Evolutionary conservation across 2,329 filamentous ascomycete genomes (phyloP), one percentile per base, ranked within the genome.

Genomic region (Exophiala viscosa): DNA sequence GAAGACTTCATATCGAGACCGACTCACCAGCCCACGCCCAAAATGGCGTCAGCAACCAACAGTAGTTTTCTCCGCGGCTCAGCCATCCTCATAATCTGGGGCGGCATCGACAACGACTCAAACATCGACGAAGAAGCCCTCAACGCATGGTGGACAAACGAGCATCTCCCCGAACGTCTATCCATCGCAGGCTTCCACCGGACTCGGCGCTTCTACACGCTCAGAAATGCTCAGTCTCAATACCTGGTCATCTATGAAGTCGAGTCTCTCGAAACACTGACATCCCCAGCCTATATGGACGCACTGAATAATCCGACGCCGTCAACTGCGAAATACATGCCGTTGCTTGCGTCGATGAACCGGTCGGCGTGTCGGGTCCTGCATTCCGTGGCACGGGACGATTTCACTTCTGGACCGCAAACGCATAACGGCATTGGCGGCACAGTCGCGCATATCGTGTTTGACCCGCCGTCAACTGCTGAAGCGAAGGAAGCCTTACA

Each of bases 281-380:
- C 53, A 1, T 55, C 53, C 2, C 34, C 33, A 1, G 36, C 28
- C 4, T 55, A 55, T 41, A 55, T 55, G 48, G n/a, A 31, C 7
- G 53, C 53, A 17, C 48, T 55, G 17, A 48, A 55, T 34, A 55
- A 48, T 36, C 53, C 53, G 13, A 55, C 52, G 3, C 86, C 1
- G 83, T 89, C 64, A 69, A 77, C 1, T 89, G 96, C 56, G 82
- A 95, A 45, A 73, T 96, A 32, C 76, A 85, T 3, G 88, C 89
- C 0, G 78, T 11, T 55, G 9, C 32, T 55, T n/a, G 44, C 48
- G 23, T 33, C 28, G 15, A 47, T 51, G 52, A 51, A 44, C 39
- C 43, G 52, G 5, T 55, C 52, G 13, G 48, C 48, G 4, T 55
- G 52, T 15, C 31, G 20, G 13, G 43, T 55, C 11, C 32, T 50